Percentiles rank a stretch among this genome's conserved stretches.
Evolutionary conservation across 177 flowering plant genomes (phyloP).

Genomic region (Telopea speciosissima): DNA sequence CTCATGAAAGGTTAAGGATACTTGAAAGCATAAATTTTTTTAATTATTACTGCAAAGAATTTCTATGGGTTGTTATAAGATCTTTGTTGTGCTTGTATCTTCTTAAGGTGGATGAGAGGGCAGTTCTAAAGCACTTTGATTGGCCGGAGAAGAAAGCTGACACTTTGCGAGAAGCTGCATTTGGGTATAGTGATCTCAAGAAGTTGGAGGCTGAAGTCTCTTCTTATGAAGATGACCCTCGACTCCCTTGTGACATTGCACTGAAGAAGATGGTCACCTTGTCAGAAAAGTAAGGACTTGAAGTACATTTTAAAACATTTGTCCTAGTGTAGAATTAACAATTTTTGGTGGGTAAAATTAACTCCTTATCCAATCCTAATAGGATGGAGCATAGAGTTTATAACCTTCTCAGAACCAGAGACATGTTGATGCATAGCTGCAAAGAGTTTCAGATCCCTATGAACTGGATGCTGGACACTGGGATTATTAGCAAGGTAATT

Average conservation of each 20-base stretch:
- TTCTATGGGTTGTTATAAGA: background rate
- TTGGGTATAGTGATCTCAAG: constrained; percentile 77
- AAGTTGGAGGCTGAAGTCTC: constrained; percentile 73
- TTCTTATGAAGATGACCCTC: constrained; percentile 54
- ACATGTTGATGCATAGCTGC: constrained; percentile 57
- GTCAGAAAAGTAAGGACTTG: constrained; percentile 68
- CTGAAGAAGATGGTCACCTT: constrained; percentile 75
- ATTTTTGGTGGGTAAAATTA: background rate
- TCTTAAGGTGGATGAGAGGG: constrained; percentile 88
- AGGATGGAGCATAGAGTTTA: constrained; percentile 83
- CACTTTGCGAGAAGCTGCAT: constrained; percentile 90
- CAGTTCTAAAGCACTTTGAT: constrained; percentile 89
- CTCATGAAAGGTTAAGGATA: too few species aligned
- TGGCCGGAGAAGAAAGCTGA: constrained; percentile 98
- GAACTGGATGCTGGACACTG: constrained; percentile 88
- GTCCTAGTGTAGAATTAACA: background rate
- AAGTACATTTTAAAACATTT: background rate
- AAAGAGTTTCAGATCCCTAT: constrained; percentile 76
- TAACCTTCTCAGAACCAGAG: constrained; percentile 60
- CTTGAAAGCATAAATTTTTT: too few species aligned
- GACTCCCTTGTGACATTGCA: constrained; percentile 64
- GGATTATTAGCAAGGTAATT: constrained; percentile 67
- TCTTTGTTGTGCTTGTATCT: constrained; percentile 1
- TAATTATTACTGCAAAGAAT: too few species aligned
- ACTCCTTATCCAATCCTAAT: background rate